Percentiles rank a stretch among this genome's conserved stretches.
Evolutionary conservation across 306 rosid species (phyloP).

Genomic region (Ceratonia siliqua): DNA sequence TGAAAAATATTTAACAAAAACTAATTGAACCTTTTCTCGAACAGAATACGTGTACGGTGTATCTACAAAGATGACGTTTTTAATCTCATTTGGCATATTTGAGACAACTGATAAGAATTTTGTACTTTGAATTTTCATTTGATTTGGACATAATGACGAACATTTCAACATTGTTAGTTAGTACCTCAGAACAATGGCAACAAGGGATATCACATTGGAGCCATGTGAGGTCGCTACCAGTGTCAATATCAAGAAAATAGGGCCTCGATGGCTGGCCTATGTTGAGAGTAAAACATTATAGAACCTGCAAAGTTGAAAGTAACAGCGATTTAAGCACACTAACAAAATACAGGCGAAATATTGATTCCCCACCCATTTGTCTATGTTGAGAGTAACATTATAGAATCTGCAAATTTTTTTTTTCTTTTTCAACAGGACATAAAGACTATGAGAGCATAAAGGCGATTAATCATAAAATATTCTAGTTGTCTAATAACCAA

Average conservation of each 20-base stretch:
- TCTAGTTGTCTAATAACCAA: neutral
- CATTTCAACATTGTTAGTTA: neutral
- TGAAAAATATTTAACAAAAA: slow-evolving; percentile 41
- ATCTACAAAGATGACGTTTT: slow-evolving; percentile 1
- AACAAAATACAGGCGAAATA: too few species aligned
- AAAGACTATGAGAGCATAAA: too few species aligned
- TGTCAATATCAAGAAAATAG: slow-evolving; percentile 86
- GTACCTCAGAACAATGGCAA: slow-evolving; percentile 73
- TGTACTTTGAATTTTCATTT: too few species aligned
- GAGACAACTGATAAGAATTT: neutral
- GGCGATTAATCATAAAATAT: neutral
- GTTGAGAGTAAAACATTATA: slow-evolving; percentile 81
- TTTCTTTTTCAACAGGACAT: too few species aligned
- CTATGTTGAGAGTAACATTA: too few species aligned
- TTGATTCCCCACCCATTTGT: too few species aligned
- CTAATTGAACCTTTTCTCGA: neutral
- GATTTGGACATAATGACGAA: too few species aligned
- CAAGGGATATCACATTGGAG: slow-evolving; percentile 97
- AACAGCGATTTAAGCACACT: neutral
- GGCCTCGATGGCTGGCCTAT: slow-evolving; percentile 88
- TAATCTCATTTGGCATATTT: neutral
- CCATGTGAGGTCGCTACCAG: slow-evolving; percentile 99
- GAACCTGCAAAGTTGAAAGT: slow-evolving; percentile 51
- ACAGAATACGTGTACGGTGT: neutral
- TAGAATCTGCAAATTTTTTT: too few species aligned